phyloP scores from a whole-genome alignment of 176 grass and related monocot genomes.

The Metroxylon sagu region DNA sequence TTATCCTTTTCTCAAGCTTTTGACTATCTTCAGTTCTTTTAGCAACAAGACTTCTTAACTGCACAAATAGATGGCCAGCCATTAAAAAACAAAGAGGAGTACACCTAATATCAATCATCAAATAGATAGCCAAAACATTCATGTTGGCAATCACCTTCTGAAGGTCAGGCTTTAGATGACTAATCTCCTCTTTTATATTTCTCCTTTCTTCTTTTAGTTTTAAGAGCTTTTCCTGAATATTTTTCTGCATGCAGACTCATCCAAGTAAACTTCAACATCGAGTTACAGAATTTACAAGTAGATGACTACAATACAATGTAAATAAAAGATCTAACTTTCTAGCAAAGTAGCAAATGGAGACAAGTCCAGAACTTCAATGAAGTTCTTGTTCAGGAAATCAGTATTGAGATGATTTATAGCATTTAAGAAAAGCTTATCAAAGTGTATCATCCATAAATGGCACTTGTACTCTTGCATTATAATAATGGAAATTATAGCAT shows the following conservation, averaged over 20 bases:
- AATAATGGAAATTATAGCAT: too few relatives aligned
- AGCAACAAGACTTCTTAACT: constrained; percentile 54
- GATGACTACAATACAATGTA: too few relatives aligned
- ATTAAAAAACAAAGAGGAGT: constrained; percentile 18
- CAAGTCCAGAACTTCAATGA: too few relatives aligned
- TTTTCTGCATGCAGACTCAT: constrained; percentile 40
- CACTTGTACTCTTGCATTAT: too few relatives aligned
- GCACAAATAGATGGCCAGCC: constrained; percentile 19
- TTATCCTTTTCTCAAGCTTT: constrained; percentile 92
- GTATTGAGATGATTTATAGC: too few relatives aligned
- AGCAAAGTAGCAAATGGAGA: too few relatives aligned
- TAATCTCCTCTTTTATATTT: constrained; percentile 68
- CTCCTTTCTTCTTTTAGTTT: constrained; percentile 62
- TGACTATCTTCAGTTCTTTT: constrained; percentile 60
- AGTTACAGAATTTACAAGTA: too few relatives aligned
- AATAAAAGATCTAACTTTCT: too few relatives aligned
- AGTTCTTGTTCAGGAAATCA: too few relatives aligned
- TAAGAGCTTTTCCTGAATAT: constrained; percentile 57
- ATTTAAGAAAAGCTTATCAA: too few relatives aligned
- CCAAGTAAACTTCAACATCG: too few relatives aligned
- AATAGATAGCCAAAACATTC: constrained; percentile 3
- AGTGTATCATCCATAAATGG: too few relatives aligned
- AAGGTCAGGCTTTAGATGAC: constrained; percentile 61
- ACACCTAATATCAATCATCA: constrained; percentile 13
- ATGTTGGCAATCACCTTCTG: constrained; percentile 40